Base-by-base conservation (phyloP, 1,284 basidiomycete species). In the Dichomitus squalens region DNA sequence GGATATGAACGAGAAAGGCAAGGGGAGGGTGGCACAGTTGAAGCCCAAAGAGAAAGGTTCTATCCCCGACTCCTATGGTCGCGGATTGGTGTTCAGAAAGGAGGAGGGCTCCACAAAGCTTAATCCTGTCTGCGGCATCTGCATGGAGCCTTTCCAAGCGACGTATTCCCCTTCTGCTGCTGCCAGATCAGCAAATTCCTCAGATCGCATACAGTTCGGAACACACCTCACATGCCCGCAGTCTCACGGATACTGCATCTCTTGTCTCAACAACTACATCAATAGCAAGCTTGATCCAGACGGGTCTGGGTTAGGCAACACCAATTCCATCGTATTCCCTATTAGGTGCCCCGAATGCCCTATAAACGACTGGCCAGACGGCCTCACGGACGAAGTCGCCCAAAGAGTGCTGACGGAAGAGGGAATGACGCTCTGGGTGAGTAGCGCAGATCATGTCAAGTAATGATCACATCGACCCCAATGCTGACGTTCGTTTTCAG, bases 321-420 rank as follows among this genome's bases (percentile, higher is more conserved):
- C 66, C 2, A 65, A 66, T 41, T 58, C 64, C 4, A 60, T 71
- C 8, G 74, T 76, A 0, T 78, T 78, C 50, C 76, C 76, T 1
- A 73, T 78, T 36, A 63, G 66, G 16, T 78, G 76, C 55, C 76
- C 76, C 1, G 76, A 75, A 55, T 78, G 76, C 52, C 61, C 69
- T 1, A 27, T 69, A 8, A 54, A 60, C 9, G 67, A 67, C 8
- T 76, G 73, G 71, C 64, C 68, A 1, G 66, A 66, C 7, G 76
- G 76, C 0, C 75, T 78, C 23, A 53, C 70, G 18, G 74, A 77
- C 57, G 69, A 67, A 14, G 57, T 76, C 21, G 75, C 76, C 2
- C 57, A 62, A 29, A 64, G 70, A 11, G 64, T 77, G 0, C 62
- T 77, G 5, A 67, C 66, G 1, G 69, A 74, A 51, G 67, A 74